A percentile compares a stretch with the other conserved stretches of the same genome.
These are phyloP conservation scores for Moricandia moricandioides DNA, from an alignment of 345 rosid species.

Conservation along the genomic window DNA sequence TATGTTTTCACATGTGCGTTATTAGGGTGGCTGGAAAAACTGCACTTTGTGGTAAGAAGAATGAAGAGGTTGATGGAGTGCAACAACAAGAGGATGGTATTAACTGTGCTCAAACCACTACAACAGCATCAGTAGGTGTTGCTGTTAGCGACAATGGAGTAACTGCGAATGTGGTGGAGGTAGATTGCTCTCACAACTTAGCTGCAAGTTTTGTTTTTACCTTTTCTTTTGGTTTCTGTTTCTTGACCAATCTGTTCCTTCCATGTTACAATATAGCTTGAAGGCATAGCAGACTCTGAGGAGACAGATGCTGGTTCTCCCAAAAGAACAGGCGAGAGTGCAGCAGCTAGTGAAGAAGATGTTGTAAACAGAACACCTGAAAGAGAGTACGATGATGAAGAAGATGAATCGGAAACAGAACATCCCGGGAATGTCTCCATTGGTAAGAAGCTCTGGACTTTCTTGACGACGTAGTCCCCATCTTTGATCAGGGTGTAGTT, in stretches of 20 bases:
- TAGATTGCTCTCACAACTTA: conserved; percentile 31
- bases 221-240: not conserved
- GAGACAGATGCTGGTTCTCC: conserved; percentile 45
- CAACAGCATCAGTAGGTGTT: conserved; percentile 42
- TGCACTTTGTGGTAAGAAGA: conserved; percentile 22
- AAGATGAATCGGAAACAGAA: conserved; percentile 52
- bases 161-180: conserved; percentile 49
- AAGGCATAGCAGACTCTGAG: conserved; percentile 34
- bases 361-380: conserved; percentile 67
- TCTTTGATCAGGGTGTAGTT: conserved; percentile 20
- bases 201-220: not conserved
- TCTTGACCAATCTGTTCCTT: conserved; percentile 12
- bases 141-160: conserved; percentile 59
- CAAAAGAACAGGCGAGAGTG: conserved; percentile 40
- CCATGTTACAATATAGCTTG: conserved; percentile 49
- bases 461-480: conserved; percentile 64
- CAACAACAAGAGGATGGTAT: conserved; percentile 43
- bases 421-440: conserved; percentile 81
- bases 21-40: conserved; percentile 25
- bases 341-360: conserved; percentile 77
- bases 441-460: conserved; percentile 92
- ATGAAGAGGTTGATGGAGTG: conserved; percentile 36
- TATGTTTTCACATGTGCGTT: conserved; percentile 12
- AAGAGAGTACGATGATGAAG: conserved; percentile 47
- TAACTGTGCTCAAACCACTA: conserved; percentile 40